These are phyloP conservation scores for Periconia sp. DNA, from an alignment of 2,329 filamentous ascomycete species.

Conservation along the genomic window DNA sequence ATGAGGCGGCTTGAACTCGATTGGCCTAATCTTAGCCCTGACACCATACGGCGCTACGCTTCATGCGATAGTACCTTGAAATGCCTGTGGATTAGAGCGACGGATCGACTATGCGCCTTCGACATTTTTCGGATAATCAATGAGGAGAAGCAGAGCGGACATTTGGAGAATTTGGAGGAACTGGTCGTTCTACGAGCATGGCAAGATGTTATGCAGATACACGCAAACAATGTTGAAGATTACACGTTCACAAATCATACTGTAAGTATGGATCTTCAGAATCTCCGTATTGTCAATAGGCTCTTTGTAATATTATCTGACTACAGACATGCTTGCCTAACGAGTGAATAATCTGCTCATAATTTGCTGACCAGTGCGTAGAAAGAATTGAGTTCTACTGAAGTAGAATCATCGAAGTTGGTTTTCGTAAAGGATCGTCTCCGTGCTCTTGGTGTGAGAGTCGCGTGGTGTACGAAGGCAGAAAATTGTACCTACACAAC, in stretches of 20 bases:
- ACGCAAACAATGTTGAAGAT: no score
- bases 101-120: conserved; percentile 12
- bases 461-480: conserved; percentile 23
- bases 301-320: no score
- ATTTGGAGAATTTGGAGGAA: neutral
- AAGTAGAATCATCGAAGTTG: conserved; percentile 8
- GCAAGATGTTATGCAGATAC: neutral
- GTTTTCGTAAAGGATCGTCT: conserved; percentile 10
- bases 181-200: neutral
- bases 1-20: conserved; percentile 26
- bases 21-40: conserved; percentile 25
- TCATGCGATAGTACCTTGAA: conserved; percentile 15
- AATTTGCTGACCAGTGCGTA: conserved; percentile 5
- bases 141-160: neutral
- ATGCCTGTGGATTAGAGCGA: conserved; percentile 20
- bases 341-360: neutral
- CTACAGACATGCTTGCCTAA: no score
- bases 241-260: no score
- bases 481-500: neutral
- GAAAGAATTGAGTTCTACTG: conserved; percentile 1
- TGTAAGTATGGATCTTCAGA: no score
- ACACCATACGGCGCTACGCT: conserved; percentile 13
- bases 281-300: no score
- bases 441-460: conserved; percentile 15
- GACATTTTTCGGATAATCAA: conserved; percentile 11